Conservation (phyloP, 2,329 filamentous ascomycete species). For the Epichloe gansuensis region DNA sequence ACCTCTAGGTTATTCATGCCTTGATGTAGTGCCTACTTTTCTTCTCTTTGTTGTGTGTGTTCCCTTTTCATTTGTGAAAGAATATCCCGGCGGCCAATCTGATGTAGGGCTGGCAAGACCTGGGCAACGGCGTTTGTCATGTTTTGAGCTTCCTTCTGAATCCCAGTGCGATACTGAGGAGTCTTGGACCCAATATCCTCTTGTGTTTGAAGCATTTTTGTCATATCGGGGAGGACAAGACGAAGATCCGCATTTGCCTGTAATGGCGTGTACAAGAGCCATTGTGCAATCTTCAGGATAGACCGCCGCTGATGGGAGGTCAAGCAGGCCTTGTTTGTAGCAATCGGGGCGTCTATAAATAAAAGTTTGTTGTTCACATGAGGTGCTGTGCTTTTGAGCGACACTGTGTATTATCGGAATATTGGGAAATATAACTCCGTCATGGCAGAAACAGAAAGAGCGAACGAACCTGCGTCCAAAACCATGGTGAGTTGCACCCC, state of each 20-base stretch:
- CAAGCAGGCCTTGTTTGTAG: constrained; percentile 1
- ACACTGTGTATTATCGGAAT: neutral
- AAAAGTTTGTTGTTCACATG: constrained; percentile 5
- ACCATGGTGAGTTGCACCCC: neutral
- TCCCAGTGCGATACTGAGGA: constrained; percentile 23
- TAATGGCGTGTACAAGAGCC: constrained; percentile 2
- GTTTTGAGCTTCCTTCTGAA: constrained; percentile 3
- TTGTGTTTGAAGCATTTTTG: neutral
- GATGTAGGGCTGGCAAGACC: constrained; percentile 1
- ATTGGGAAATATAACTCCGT: neutral
- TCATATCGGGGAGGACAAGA: constrained; percentile 4
- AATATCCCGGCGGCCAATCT: constrained; percentile 5
- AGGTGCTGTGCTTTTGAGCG: neutral
- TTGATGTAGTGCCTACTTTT: neutral
- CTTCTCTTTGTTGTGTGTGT: neutral
- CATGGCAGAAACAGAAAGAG: neutral
- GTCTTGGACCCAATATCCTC: constrained; percentile 33
- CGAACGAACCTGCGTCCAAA: neutral
- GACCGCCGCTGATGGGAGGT: neutral
- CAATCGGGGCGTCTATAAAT: constrained; percentile 4
- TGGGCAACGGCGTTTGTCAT: constrained; percentile 8
- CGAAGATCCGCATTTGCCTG: constrained; percentile 1
- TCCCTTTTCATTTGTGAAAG: neutral
- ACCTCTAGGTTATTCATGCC: neutral
- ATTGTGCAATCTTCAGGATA: constrained; percentile 3